Base-by-base conservation (phyloP, 352 stramenopile species). In the Halophytophthora polymorphica region DNA sequence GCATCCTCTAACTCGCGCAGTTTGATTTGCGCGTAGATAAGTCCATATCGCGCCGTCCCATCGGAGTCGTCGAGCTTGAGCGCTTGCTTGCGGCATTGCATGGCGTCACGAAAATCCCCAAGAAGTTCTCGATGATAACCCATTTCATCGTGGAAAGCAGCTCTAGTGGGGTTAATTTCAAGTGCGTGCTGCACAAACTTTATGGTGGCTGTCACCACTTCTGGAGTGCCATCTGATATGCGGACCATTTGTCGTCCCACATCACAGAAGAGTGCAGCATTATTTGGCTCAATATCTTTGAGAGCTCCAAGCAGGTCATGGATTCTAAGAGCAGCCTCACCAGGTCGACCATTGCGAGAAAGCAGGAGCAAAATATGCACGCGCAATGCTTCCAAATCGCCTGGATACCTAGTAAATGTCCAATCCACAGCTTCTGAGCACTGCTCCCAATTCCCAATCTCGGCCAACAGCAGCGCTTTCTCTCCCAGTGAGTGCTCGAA, bases 1-100 rank as follows among this genome's bases (percentile, higher is more conserved):
- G 91, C 91, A 48, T 98, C 90, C 40, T 97, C 86, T 6, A 95
- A 58, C 45, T 92, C 70, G 5, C 85, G 86, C 3, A 90, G 54
- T 41, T 91, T 93, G 55, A 98, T 81, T 61, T 97, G 90, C 58
- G 88, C 97, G 65, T 96, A 96, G 54, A 98, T 97, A 38, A 96
- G 69, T 0, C 89, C 90, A 36, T 92, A 77, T 5, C 97, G 70
- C n/a, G 90, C 90, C 44, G 77, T 71, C 37, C 93, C 76, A 59
- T 96, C 96, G 14, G 78, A 85, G 48, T 94, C 85, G 59, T 96
- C 89, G 2, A 90, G 61, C 59, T 89, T 91, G 12, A 91, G 64
- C 7, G 83, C 85, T 37, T 95, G 77, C 50, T 92, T 90, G 65
- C 93, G 96, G 11, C 71, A 85, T 35, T 93, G 81, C 63, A 95